Evolutionary conservation across 1,139 yeast species (phyloP).

Genomic region (Candida frijolesensis): DNA sequence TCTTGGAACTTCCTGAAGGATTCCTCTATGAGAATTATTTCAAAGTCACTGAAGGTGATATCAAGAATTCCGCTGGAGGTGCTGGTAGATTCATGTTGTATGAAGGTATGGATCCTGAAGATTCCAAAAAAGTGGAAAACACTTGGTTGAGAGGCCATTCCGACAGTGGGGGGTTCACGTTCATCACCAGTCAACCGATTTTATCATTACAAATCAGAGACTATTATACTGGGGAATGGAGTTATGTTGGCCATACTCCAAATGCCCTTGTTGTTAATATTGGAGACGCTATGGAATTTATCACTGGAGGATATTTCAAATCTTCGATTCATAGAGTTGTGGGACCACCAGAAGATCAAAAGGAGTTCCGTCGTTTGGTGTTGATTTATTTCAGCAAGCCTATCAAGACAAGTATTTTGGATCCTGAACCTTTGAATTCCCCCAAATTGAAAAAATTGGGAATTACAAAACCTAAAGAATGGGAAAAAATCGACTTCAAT

Average conservation of each 20-base stretch:
- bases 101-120: constrained; percentile 30
- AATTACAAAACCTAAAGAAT: constrained; percentile 30
- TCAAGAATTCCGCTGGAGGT: constrained; percentile 31
- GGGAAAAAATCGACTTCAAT: constrained; percentile 36
- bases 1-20: constrained; percentile 36
- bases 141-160: constrained; percentile 56
- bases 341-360: constrained; percentile 48
- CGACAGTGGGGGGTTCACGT: constrained; percentile 51
- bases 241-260: constrained; percentile 48
- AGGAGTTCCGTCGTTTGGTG: constrained; percentile 37
- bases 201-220: constrained; percentile 52
- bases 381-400: constrained; percentile 40
- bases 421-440: constrained; percentile 42
- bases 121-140: constrained; percentile 27
- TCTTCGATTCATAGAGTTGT: constrained; percentile 50
- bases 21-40: constrained; percentile 33
- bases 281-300: constrained; percentile 51
- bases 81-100: constrained; percentile 36
- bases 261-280: constrained; percentile 49
- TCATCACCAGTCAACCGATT: constrained; percentile 47
- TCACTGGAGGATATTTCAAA: constrained; percentile 52
- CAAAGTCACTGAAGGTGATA: constrained; percentile 26
- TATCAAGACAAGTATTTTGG: constrained; percentile 32
- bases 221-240: constrained; percentile 49
- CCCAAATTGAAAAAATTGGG: constrained; percentile 39